Conservation (phyloP, 805 yeast genomes). For the Myxozyma vanderwaltii region DNA sequence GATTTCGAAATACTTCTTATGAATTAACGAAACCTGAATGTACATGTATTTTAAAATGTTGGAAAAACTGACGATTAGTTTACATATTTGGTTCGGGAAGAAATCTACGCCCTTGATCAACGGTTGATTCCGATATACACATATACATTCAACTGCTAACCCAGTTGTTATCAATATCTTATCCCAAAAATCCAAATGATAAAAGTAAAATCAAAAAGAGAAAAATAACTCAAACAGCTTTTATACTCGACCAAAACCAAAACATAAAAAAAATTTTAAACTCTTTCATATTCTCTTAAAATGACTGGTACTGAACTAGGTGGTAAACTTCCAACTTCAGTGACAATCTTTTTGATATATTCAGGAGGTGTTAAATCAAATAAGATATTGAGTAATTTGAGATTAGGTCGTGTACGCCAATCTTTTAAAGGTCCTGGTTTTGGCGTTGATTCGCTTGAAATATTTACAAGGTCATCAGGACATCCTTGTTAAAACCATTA, state of each 20-base stretch:
- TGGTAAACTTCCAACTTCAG: constrained; percentile 94
- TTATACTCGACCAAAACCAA: too few species aligned
- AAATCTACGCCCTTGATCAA: too few species aligned
- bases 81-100: too few species aligned
- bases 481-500: constrained; percentile 25
- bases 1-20: too few species aligned
- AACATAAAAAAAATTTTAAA: neutral
- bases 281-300: constrained; percentile 80
- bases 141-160: too few species aligned
- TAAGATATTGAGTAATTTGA: constrained; percentile 79
- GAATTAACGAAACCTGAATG: too few species aligned
- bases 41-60: too few species aligned
- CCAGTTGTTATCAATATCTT: too few species aligned
- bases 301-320: constrained; percentile 99
- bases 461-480: constrained; percentile 41
- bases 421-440: constrained; percentile 32
- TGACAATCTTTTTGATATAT: constrained; percentile 89
- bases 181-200: neutral
- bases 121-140: too few species aligned
- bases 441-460: constrained; percentile 35
- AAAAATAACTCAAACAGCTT: neutral
- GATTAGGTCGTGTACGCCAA: constrained; percentile 41
- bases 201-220: neutral
- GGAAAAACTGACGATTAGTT: too few species aligned
- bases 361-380: constrained; percentile 95